Base-by-base conservation (phyloP, 1,139 yeast species). In the Sugiyamaella xylanicola region DNA sequence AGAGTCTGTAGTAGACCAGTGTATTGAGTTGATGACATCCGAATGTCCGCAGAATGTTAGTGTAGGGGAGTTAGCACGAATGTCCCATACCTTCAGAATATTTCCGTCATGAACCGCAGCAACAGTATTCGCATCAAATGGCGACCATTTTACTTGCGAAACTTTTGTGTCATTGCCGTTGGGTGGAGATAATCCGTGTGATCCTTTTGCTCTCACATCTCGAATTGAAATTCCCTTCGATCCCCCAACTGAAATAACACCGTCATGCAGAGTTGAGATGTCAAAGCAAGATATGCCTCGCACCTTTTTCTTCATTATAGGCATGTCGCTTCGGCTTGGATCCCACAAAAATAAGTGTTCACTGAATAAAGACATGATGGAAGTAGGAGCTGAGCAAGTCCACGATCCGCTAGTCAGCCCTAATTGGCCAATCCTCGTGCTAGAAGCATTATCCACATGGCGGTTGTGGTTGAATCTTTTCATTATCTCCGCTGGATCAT, bases 331-430 rank as follows among this genome's bases (percentile, higher is more conserved):
- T 69, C 86, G 69, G 36, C 80, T 73, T 19, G 84, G 73, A 68
- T 88, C 91, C 96, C 96, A 88, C 53, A 83, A 70, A 67, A 85
- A 88, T 25, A 88, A 64, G 60, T 83, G 80, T 61, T 84, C 83
- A 58, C 83, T 81, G 67, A 85, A 87, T 9, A 83, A 69, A 0
- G 91, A 75, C 42, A 86, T 68, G 56, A 87, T 53, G 1, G 81
- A 73, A 41, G 80, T 74, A 21, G 71, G 63, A 1, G 75, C 72
- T 22, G 77, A 70, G 49, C 82, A 75, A 1, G 65, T 63, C 78
- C 82, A 78, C 1, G 68, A 53, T 13, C 66, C 56, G n/a, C 72
- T 67, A 0, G 80, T 67, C 17, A 77, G 61, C 22, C 69, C 71
- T 11, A 79, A 60, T 44, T 73, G 68, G 46, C 72, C 67, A 48